Evolutionary conservation across 2,329 filamentous ascomycete genomes (phyloP).

Genomic region (Chaetomium olivaceum): DNA sequence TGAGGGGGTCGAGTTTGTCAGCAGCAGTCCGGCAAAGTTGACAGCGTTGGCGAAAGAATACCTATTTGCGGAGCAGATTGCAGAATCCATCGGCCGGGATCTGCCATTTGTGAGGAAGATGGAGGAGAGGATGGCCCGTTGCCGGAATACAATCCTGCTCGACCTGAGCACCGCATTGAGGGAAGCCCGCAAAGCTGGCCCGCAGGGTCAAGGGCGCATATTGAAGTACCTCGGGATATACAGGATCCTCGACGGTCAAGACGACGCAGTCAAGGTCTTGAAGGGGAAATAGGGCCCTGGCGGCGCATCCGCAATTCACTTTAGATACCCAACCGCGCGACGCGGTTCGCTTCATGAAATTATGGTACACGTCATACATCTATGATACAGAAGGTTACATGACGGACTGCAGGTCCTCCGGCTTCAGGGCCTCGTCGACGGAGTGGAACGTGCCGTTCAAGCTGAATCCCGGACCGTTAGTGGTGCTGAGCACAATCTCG

Average conservation of each 20-base stretch:
- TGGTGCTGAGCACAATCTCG: slow-evolving; percentile 79
- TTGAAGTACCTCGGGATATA: slow-evolving; percentile 57
- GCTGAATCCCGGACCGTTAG: slow-evolving; percentile 81
- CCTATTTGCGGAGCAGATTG: slow-evolving; percentile 44
- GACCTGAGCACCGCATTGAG: slow-evolving; percentile 54
- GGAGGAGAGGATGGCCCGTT: slow-evolving; percentile 54
- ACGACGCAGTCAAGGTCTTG: slow-evolving; percentile 53
- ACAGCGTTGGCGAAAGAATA: slow-evolving; percentile 50
- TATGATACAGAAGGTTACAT: slow-evolving; percentile 48
- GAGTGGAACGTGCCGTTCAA: slow-evolving; percentile 77
- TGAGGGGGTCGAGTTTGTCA: slow-evolving; percentile 41
- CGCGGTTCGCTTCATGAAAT: slow-evolving; percentile 23
- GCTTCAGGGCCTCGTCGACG: slow-evolving; percentile 56
- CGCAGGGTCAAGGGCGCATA: slow-evolving; percentile 46
- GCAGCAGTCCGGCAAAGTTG: slow-evolving; percentile 51
- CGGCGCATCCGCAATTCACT: neutral
- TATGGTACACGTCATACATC: slow-evolving; percentile 31
- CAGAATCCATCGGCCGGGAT: slow-evolving; percentile 48
- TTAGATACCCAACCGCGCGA: slow-evolving; percentile 35
- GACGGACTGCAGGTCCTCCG: slow-evolving; percentile 53
- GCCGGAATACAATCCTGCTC: slow-evolving; percentile 58
- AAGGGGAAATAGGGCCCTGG: slow-evolving; percentile 40
- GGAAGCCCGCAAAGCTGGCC: slow-evolving; percentile 46
- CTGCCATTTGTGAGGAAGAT: slow-evolving; percentile 53
- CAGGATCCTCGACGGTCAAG: slow-evolving; percentile 52